Conservation (phyloP, 2,329 filamentous ascomycete genomes). For the Fusarium papillatum region DNA sequence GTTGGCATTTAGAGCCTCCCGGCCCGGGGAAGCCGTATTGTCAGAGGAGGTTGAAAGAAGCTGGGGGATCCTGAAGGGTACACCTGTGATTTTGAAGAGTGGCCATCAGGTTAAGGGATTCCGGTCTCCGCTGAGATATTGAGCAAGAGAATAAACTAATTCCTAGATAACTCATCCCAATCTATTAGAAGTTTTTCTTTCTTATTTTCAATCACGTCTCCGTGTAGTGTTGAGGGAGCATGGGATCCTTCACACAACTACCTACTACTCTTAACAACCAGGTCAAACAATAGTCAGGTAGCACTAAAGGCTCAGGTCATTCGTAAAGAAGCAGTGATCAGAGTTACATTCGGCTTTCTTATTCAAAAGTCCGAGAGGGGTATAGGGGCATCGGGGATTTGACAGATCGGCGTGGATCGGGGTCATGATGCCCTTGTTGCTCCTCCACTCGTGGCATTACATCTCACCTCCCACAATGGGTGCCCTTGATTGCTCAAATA, state of each 20-base stretch:
- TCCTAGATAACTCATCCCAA: background rate
- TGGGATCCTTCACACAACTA: background rate
- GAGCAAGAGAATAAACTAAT: background rate
- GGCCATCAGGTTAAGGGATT: background rate
- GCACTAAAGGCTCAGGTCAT: background rate
- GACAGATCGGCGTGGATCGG: background rate
- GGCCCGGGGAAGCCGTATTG: background rate
- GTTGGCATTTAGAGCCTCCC: background rate
- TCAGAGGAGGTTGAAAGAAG: background rate
- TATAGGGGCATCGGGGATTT: background rate
- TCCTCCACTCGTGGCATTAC: background rate
- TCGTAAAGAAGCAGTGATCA: too few species aligned
- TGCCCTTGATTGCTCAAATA: rapidly evolving
- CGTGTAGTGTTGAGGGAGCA: background rate
- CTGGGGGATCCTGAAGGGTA: background rate
- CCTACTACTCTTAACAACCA: background rate
- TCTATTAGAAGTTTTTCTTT: background rate
- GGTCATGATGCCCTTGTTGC: background rate
- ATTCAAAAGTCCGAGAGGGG: background rate
- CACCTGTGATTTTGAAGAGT: background rate
- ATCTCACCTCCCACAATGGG: background rate
- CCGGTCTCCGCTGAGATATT: background rate
- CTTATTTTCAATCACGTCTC: too few species aligned
- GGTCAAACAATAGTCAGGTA: background rate
- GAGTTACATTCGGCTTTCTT: background rate